phyloP scores from a whole-genome alignment of 164 flowering plant species.

The Dillenia suffruticosa region DNA sequence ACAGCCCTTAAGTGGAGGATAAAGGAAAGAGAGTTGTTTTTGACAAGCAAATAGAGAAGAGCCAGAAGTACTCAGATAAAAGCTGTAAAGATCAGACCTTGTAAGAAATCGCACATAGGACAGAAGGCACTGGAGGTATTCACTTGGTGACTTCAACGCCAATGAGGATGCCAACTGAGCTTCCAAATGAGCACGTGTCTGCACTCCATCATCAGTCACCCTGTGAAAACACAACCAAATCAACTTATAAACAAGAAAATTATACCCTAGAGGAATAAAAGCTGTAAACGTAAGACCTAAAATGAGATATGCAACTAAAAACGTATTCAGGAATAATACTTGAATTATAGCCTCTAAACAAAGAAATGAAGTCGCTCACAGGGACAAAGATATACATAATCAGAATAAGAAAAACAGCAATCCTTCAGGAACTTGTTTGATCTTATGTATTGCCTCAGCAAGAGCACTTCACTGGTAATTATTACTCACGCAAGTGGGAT shows the following conservation, averaged over 20 bases:
- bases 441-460: no score
- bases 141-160: constrained; percentile 81
- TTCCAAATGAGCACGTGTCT: constrained; percentile 98
- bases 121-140: constrained; percentile 87
- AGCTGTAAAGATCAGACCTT: constrained; percentile 39
- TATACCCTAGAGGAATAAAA: background rate
- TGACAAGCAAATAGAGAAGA: no score
- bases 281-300: background rate
- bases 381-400: no score
- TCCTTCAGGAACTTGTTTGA: no score
- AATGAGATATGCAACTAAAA: no score
- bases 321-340: no score
- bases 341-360: no score
- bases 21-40: background rate
- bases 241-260: constrained; percentile 1
- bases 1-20: background rate
- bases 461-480: no score
- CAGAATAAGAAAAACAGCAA: no score
- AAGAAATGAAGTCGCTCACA: no score
- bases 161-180: constrained; percentile 86
- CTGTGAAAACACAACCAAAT: constrained; percentile 26
- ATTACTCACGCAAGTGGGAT: no score
- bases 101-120: constrained; percentile 86
- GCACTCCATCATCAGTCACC: constrained; percentile 93
- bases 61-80: background rate